Conservation (phyloP, 805 yeast genomes). For the Teunomyces gatunensis region DNA sequence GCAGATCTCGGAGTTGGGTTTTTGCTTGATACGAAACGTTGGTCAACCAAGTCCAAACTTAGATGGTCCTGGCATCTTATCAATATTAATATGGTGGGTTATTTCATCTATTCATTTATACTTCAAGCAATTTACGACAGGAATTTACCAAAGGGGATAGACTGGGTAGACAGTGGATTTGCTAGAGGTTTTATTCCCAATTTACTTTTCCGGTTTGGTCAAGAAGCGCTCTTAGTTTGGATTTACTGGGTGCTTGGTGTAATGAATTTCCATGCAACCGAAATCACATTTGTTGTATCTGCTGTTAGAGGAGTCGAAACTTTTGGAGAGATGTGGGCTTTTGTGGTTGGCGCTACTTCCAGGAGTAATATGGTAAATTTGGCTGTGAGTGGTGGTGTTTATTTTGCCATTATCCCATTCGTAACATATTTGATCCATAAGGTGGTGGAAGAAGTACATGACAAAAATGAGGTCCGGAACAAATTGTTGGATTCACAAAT, state of each 20-base stretch:
- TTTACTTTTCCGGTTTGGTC: neutral
- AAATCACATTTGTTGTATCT: conserved; percentile 1
- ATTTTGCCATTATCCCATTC: neutral
- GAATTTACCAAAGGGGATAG: neutral
- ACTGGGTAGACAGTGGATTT: neutral
- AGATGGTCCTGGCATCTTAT: conserved; percentile 3
- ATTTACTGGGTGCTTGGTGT: conserved; percentile 3
- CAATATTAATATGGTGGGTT: conserved; percentile 1
- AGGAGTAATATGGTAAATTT: conserved; percentile 2
- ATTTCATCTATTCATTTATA: conserved; percentile 1
- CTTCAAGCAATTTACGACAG: conserved; percentile 1
- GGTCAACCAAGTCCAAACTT: conserved; percentile 1
- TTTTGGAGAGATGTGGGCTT: conserved; percentile 3
- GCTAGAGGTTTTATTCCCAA: conserved; percentile 1
- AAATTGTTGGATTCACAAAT: neutral
- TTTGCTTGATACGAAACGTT: neutral
- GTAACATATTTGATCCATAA: conserved; percentile 1
- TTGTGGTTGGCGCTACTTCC: conserved; percentile 2
- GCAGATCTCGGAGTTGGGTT: conserved; percentile 2
- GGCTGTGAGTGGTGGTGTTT: conserved; percentile 1
- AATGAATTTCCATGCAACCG: conserved; percentile 3
- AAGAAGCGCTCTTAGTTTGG: conserved; percentile 2
- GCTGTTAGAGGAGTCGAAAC: conserved; percentile 3
- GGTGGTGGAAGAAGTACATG: neutral
- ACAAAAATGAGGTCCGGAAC: neutral